Base-by-base conservation (phyloP, 495 filamentous ascomycete species). In the Neurospora sp. region DNA sequence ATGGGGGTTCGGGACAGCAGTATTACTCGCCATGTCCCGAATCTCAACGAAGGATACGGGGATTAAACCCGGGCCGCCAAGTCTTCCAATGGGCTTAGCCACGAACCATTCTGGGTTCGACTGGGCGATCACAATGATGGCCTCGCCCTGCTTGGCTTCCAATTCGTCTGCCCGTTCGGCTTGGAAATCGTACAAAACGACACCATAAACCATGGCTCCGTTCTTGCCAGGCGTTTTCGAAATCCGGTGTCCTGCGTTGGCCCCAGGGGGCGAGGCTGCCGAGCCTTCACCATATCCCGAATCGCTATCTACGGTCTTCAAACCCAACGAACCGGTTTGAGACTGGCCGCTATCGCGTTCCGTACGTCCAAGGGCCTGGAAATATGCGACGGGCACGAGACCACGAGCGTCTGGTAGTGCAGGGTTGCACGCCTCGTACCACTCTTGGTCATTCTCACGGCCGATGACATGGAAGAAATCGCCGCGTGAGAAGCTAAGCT, bases 51-150 rank as follows among this genome's bases (percentile, higher is more conserved):
- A 99, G 3, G 94, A 96, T 44, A 98, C 96, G 27, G 96, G 96
- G 78, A 99, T 98, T 76, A 99, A 83, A 39, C 96, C 96, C 1
- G 96, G 96, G 12, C 96, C 96, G 31, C 96, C 96, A 27, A 98
- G 86, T 76, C 96, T 88, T 71, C 95, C 94, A 78, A 98, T 99
- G 8, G 96, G 96, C 83, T 99, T 99, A 18, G 96, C 96, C 77
- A 99, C 96, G 78, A 98, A 99, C 96, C 96, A 99, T 81, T 99
- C 96, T 42, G 95, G 94, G 77, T 98, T 98, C n/a, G 96, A 98
- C 82, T 98, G 96, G 46, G 96, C 96, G 79, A 98, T 98, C 38
- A 98, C 94, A 72, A 99, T 97, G 78, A 99, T 98, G 42, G 93
- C 92, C 81, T 99, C 96, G 72, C 96, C 96, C 69, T 91, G 90